Evolutionary conservation across 441 rosid species (phyloP), one percentile per base, ranked within the genome.

Genomic region (Syzygium syzygioides): DNA sequence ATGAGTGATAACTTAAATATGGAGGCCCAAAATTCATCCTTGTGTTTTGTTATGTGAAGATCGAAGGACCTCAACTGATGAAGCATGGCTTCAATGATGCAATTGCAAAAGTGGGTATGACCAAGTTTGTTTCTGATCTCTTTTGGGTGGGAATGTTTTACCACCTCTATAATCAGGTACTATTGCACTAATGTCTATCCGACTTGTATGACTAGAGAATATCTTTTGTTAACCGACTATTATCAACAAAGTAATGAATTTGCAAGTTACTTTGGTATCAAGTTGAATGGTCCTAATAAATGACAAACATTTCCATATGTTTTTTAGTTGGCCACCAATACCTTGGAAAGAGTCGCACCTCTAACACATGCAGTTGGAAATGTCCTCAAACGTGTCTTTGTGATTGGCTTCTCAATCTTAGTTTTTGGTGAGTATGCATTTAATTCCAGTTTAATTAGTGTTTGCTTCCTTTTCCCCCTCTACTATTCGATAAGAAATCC

Each of bases 121-220:
- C 96, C 87, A 97, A 96, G 90, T 96, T 97, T 91, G 14, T 96
- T 87, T 86, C 98, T 32, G 98, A 97, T 94, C 99, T 97, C 89
- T 96, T 97, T 52, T 97, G 98, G 99, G 98, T 97, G 66, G 99
- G 99, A 86, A 95, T 97, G 98, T 97, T 97, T 90, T 96, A 96
- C 94, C 98, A 97, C 90, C 99, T 97, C 87, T 97, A 96, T 93
- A 97, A 96, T 90, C 99, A 97, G 98, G 99, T 95, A 87, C 28
- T 25, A 14, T 37, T 10, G 30, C 50, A 37, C 80, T 71, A 71
- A 37, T 37, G 83, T 71, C 50, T 37, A 6, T 71, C 83, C 14
- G 28, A 37, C 52, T 71, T 4, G 8, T 23, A 23, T 37, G 83
- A 11, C 83, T 23, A 7, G n/a, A 20, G 8, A 71, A 20, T 10